Base-by-base conservation (phyloP, 2,329 filamentous ascomycete genomes). In the Endocalyx cinctus region DNA sequence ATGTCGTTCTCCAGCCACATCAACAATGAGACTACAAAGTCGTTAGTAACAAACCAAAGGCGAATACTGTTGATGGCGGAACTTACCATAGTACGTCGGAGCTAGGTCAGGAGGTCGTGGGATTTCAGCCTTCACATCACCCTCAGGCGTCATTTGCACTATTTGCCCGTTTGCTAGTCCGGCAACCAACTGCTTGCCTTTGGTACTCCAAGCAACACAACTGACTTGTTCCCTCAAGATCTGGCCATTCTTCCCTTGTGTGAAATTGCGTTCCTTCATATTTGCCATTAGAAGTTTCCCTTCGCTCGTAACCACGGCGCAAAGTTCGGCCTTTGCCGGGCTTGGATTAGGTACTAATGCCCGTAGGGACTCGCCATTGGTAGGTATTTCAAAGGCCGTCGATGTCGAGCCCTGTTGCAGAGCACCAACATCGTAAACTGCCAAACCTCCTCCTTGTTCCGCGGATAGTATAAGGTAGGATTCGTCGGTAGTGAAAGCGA, bases 401-500 rank as follows among this genome's bases (percentile, higher is more conserved):
- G 84, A 73, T 25, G 78, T 77, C 35, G 74, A 76, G 33, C 80
- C 79, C 48, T 79, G 72, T 28, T 81, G 63, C 14, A 96, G 65
- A 27, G 71, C 69, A 36, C 83, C 68, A 2, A 86, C 80, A 35
- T 89, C 79, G 53, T 94, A 97, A 3, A 94, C 82, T 4, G 84
- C 83, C 41, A 98, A 65, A 5, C 88, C 87, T 20, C 87, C 84
- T 10, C 85, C 84, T 34, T 74, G 69, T 59, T 95, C 86, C 3
- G 87, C 86, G 10, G 87, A 87, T 17, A 96, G 68, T 22, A 95
- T 75, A 39, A 98, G 67, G 47, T 84, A 87, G 48, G 78, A 79
- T 55, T 96, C 94, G 51, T 94, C 86, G n/a, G 86, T 77, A 1
- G 87, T 90, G 58, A 98, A 98, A 12, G 82, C 80, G 14, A 98